Percentiles rank a stretch among this genome's conserved stretches.
phyloP scores from a whole-genome alignment of 1,284 basidiomycete genomes.

The Ganoderma multipileum region DNA sequence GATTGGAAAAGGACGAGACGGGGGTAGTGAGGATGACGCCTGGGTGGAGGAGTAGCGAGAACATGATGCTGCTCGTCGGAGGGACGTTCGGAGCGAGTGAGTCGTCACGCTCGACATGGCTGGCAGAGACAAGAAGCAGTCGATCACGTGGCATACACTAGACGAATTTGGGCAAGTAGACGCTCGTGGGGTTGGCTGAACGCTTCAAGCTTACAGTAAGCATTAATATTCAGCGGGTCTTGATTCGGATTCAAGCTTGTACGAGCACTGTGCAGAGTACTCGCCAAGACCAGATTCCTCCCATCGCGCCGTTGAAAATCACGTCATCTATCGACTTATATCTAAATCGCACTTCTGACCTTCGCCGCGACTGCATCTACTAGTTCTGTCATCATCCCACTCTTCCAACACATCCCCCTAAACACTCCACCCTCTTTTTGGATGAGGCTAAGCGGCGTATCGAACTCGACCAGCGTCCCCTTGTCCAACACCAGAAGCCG shows the following conservation, averaged over 20 bases:
- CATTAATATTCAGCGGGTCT: too few relatives aligned
- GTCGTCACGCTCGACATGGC: slow-evolving; percentile 29
- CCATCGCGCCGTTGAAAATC: too few relatives aligned
- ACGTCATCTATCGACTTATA: not conserved
- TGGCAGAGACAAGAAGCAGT: slow-evolving; percentile 25
- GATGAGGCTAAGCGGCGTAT: slow-evolving; percentile 82
- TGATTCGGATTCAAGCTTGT: too few relatives aligned
- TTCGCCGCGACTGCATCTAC: slow-evolving; percentile 63
- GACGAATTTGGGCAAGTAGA: not conserved
- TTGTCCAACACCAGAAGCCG: slow-evolving; percentile 83
- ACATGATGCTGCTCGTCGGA: slow-evolving; percentile 24
- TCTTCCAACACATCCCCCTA: slow-evolving; percentile 83
- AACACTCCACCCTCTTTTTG: slow-evolving; percentile 78
- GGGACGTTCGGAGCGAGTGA: slow-evolving; percentile 24
- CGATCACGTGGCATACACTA: slow-evolving; percentile 20
- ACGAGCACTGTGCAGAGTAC: not conserved
- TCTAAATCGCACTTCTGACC: not conserved
- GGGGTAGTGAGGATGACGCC: slow-evolving; percentile 11
- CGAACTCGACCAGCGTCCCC: slow-evolving; percentile 82
- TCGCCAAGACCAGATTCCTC: not conserved
- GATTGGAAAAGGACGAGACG: slow-evolving; percentile 8
- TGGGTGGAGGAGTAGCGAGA: slow-evolving; percentile 26
- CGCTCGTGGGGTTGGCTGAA: not conserved
- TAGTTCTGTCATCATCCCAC: slow-evolving; percentile 77
- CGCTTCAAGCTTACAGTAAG: too few relatives aligned